Percentiles rank a stretch among this genome's conserved stretches.
Evolutionary conservation across 768 basidiomycete species (phyloP).

Genomic region (Boletus bicolor): DNA sequence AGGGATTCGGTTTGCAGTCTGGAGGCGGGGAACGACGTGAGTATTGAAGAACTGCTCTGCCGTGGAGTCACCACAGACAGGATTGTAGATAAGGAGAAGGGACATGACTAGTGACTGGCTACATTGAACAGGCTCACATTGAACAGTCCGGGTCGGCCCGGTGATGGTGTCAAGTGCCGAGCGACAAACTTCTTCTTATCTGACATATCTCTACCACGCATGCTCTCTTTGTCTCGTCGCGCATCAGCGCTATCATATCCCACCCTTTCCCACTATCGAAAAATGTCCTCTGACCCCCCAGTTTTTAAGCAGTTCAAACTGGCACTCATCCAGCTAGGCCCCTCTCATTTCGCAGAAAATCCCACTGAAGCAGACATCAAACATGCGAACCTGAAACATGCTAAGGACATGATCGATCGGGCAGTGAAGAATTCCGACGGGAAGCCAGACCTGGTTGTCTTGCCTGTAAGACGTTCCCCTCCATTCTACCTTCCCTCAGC

Average conservation of each 20-base stretch:
- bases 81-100: slow-evolving; percentile 71
- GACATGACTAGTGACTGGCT: slow-evolving; percentile 33
- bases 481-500: neutral
- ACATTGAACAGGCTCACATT: no score
- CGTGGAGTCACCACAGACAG: slow-evolving; percentile 60
- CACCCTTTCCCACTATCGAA: slow-evolving; percentile 1
- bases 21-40: slow-evolving; percentile 64
- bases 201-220: slow-evolving; percentile 1
- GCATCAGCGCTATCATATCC: neutral
- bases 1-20: slow-evolving; percentile 31
- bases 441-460: slow-evolving; percentile 78
- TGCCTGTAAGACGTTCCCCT: slow-evolving; percentile 57
- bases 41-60: slow-evolving; percentile 54
- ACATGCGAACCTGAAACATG: slow-evolving; percentile 75
- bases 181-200: neutral
- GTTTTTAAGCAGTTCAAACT: slow-evolving; percentile 73
- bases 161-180: neutral
- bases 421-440: slow-evolving; percentile 46
- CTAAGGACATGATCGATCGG: slow-evolving; percentile 71
- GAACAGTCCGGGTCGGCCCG: neutral
- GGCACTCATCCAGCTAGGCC: slow-evolving; percentile 86
- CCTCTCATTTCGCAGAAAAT: slow-evolving; percentile 41
- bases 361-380: slow-evolving; percentile 46
- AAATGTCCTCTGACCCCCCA: slow-evolving; percentile 32
- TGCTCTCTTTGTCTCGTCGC: slow-evolving; percentile 17